Evolutionary conservation across 2,329 filamentous ascomycete species (phyloP), one percentile per base, ranked within the genome.

Genomic region (Fusarium transvaalense): DNA sequence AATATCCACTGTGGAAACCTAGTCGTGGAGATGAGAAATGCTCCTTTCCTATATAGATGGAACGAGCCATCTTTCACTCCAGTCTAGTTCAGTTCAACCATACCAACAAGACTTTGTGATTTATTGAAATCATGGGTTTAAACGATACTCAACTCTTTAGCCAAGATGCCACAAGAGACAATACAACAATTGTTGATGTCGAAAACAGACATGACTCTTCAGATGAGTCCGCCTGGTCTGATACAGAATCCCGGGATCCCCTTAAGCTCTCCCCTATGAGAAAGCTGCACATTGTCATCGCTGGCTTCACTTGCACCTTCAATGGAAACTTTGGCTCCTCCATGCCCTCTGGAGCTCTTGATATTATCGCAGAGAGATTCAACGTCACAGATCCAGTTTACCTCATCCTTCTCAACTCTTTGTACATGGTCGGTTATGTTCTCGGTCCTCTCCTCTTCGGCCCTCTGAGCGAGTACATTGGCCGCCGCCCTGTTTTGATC

Each of bases 291-390:
- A 74, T 79, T 45, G 62, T 79, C 46, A 56, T 77, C 12, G 77
- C 77, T 21, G 78, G 78, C 23, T 78, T 79, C 59, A 78, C 75
- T 3, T 78, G 77, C 54, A 79, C 77, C 12, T 77, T 79, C 61
- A 79, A 78, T 23, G 75, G 77, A 29, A 79, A 79, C 63, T 75
- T 79, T 32, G 77, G 78, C 13, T 78, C 77, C 3, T 78, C 77
- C 5, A 77, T 79, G 70, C 77, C 77, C 10, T 78, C 76, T 2
- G 78, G 77, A 2, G 77, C 77, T n/a, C 75, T 78, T n/a, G 68
- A 77, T n/a, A 70, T 76, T 60, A 77, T 79, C 32, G 62, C 75
- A 17, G 68, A 71, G 9, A 65, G 72, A 15, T 79, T 79, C 48
- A 38, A 52, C 15, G 73, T 78, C 42, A 58, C 72, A 7, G 43